Evolutionary conservation across 2,329 filamentous ascomycete genomes (phyloP), one percentile per base, ranked within the genome.

Genomic region (Cadophora sp.): DNA sequence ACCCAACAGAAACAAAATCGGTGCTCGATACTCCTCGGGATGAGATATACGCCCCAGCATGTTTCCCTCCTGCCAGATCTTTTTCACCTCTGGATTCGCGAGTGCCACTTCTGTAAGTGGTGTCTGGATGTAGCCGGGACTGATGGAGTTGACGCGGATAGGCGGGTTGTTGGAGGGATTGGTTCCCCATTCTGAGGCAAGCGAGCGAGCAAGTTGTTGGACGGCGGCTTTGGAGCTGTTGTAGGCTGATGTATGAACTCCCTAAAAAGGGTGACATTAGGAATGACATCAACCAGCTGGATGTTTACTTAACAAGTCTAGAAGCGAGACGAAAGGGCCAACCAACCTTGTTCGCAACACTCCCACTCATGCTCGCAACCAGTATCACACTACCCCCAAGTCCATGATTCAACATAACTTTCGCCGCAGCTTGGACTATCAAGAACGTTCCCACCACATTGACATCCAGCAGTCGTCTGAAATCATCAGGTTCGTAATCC

Each of bases 371-470:
- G 72, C 87, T 89, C 19, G 84, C 88, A 75, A 91, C 88, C 73
- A 91, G 79, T 16, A 86, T 85, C 67, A 92, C 85, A 66, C 81
- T 43, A 85, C 0, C 83, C 84, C 1, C 79, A 77, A 0, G 74
- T 77, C 8, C 80, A 56, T 78, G 79, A 59, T 80, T 77, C n/a
- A 80, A 78, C 72, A 86, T 76, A 89, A 85, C 69, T 86, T 83
- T 62, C 5, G 90, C 91, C 29, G 90, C 87, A 67, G 89, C 89
- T 80, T 91, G 90, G 68, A 90, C 90, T 75, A 89, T 91, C 78
- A 90, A 83, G 79, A 89, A 90, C 29, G 86, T 87, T n/a, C 91
- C 91, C 27, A 85, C 91, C 76, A 92, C 83, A 80, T 94, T 92
- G 71, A 91, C 87, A 74, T 89, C 83, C 74, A 93, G 83, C 77